These are phyloP conservation scores for Chaetoceros muelleri DNA, from an alignment of 108 stramenopile genomes.

Conservation along the genomic window DNA sequence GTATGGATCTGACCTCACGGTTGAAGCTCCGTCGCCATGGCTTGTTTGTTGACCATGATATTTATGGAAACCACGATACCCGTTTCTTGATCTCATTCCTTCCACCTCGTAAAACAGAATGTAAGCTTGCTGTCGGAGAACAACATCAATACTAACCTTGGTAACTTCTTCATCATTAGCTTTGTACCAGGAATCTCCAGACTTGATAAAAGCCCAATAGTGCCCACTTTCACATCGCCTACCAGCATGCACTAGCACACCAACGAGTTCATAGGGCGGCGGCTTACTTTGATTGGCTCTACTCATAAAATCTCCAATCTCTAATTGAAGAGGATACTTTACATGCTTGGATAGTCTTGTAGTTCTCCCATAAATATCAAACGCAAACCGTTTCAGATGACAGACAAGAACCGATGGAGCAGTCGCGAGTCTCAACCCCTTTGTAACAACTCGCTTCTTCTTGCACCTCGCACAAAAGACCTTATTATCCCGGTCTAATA, in stretches of 20 bases:
- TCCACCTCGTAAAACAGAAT: constrained; percentile 52
- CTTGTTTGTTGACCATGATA: neutral
- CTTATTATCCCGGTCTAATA: constrained; percentile 57
- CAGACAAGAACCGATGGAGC: constrained; percentile 77
- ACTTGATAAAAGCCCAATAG: constrained; percentile 71
- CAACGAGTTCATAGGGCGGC: constrained; percentile 68
- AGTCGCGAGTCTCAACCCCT: constrained; percentile 70
- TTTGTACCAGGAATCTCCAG: constrained; percentile 58
- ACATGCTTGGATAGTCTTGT: constrained; percentile 57
- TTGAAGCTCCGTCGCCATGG: neutral
- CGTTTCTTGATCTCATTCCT: constrained; percentile 19
- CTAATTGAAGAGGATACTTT: constrained; percentile 45
- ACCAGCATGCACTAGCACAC: constrained; percentile 69
- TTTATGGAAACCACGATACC: neutral
- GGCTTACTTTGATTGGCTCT: constrained; percentile 63
- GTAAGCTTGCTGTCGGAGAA: constrained; percentile 71
- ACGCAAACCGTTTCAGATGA: constrained; percentile 78
- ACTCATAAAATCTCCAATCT: constrained; percentile 72
- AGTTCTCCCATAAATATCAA: constrained; percentile 54
- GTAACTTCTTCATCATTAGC: constrained; percentile 63
- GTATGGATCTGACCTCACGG: too few species aligned
- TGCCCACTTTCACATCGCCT: constrained; percentile 70
- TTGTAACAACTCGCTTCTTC: constrained; percentile 52
- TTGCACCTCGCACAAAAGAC: constrained; percentile 61
- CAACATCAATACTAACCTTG: constrained; percentile 50